Percentiles rank a stretch among this genome's conserved stretches.
phyloP scores from a whole-genome alignment of 495 filamentous ascomycete species.

The Geoglossum glabrum region DNA sequence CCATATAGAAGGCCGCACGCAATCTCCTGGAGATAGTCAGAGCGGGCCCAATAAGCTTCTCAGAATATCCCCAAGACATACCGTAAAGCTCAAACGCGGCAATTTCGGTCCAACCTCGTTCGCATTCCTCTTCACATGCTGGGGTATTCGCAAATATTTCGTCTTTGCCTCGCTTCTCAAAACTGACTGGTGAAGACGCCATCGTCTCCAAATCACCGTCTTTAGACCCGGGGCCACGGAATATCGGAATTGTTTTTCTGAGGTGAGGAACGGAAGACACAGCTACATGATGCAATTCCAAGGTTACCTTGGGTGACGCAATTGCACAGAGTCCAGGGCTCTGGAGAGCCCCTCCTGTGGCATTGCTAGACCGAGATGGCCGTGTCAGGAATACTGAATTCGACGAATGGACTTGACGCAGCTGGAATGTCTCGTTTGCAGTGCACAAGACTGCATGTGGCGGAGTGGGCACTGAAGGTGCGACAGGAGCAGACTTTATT shows the following conservation, averaged over 20 bases:
- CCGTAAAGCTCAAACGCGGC: conserved; percentile 19
- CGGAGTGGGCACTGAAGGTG: conserved; percentile 16
- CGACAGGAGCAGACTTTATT: conserved; percentile 32
- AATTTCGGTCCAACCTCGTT: conserved; percentile 16
- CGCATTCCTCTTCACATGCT: conserved; percentile 18
- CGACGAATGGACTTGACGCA: conserved; percentile 81
- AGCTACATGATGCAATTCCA: conserved; percentile 11
- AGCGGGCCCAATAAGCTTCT: not conserved
- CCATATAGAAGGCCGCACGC: conserved; percentile 14
- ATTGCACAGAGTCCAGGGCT: conserved; percentile 3
- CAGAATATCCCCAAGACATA: not conserved
- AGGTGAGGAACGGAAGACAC: conserved; percentile 12
- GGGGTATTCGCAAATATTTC: conserved; percentile 20
- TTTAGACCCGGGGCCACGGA: conserved; percentile 5
- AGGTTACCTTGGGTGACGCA: conserved; percentile 4
- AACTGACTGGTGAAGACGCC: not conserved
- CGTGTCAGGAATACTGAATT: conserved; percentile 60
- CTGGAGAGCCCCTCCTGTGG: not conserved
- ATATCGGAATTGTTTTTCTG: conserved; percentile 14
- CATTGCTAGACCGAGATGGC: conserved; percentile 18
- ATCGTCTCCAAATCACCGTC: conserved; percentile 4
- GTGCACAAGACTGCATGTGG: conserved; percentile 59
- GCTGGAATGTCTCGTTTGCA: conserved; percentile 44
- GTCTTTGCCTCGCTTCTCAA: conserved; percentile 7
- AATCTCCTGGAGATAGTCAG: not conserved